A percentile compares a stretch with the other conserved stretches of the same genome.
These are phyloP conservation scores for Mycena alexandri DNA, from an alignment of 768 basidiomycete species.

Conservation along the genomic window DNA sequence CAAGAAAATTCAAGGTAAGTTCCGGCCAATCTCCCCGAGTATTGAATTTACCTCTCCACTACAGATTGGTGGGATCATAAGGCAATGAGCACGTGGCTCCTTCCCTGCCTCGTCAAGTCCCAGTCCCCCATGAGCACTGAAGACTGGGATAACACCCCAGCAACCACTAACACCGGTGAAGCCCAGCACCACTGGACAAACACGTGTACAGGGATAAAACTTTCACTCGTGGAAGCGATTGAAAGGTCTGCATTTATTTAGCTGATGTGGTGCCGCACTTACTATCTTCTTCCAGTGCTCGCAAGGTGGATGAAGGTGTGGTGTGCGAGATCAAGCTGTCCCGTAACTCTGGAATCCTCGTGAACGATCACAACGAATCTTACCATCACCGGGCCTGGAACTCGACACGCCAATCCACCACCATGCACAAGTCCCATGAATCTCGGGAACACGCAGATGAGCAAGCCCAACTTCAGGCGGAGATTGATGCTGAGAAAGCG, in stretches of 20 bases:
- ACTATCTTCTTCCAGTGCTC: constrained; percentile 6
- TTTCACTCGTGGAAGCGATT: neutral
- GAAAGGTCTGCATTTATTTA: neutral
- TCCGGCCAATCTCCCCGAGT: neutral
- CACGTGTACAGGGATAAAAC: neutral
- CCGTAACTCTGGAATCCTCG: constrained; percentile 24
- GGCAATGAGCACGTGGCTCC: neutral
- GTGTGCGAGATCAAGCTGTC: constrained; percentile 19
- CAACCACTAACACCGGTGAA: neutral
- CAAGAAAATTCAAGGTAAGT: neutral
- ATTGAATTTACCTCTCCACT: neutral
- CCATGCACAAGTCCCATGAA: constrained; percentile 5
- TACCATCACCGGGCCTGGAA: constrained; percentile 13
- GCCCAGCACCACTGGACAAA: constrained; percentile 6
- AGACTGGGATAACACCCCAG: neutral
- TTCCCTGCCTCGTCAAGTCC: no score
- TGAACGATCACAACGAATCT: constrained; percentile 27
- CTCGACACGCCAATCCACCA: constrained; percentile 2
- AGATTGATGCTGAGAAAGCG: neutral
- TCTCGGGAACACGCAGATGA: neutral
- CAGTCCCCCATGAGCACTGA: constrained; percentile 3
- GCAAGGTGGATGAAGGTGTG: constrained; percentile 22
- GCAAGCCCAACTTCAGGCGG: neutral
- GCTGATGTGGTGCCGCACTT: neutral
- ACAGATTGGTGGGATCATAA: neutral